Evolutionary conservation across 331 rosid species (phyloP), one percentile per base, ranked within the genome.

Genomic region (Malus hybrid): DNA sequence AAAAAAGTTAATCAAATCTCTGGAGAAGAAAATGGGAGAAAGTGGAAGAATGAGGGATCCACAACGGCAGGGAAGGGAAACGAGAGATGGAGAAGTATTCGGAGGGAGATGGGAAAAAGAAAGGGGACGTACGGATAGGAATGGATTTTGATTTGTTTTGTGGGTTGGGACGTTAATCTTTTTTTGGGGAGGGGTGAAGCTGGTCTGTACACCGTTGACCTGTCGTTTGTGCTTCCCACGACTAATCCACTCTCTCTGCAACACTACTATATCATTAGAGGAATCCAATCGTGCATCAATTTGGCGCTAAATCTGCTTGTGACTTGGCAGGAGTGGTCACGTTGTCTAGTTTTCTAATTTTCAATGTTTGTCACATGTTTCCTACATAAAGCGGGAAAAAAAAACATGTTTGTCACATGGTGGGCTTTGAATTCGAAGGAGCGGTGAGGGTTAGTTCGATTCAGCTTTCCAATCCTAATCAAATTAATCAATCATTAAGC

Each of bases 171-270:
- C 29, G 34, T 69, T 66, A n/a, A 52, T 72, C 39, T 46, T 77
- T 42, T 34, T 24, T 73, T 39, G 56, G 70, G 75, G 65, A 58
- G 81, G 75, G 36, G 62, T 24, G 77, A 24, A 28, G 20, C 39
- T 57, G 36, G 62, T 75, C 29, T 15, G 63, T 68, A 50, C 53
- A 70, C 65, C 56, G 69, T 79, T 72, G 79, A 75, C 86, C 76
- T 73, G 29, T 66, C 22, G 1, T 75, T 61, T 69, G 76, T 79
- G 86, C 81, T 66, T 33, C 81, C 78, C 85, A 77, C 77, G 77
- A 52, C 78, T 24, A 29, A 32, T 33, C 56, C 78, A 75, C 56
- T 75, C 72, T 22, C 20, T 24, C 3, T 46, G 46, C 62, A 42
- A 15, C n/a, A 15, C n/a, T 15, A 16, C n/a, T 50, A 1, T 0